Conservation (phyloP, 805 yeast species). For the Ogataea polymorpha region DNA sequence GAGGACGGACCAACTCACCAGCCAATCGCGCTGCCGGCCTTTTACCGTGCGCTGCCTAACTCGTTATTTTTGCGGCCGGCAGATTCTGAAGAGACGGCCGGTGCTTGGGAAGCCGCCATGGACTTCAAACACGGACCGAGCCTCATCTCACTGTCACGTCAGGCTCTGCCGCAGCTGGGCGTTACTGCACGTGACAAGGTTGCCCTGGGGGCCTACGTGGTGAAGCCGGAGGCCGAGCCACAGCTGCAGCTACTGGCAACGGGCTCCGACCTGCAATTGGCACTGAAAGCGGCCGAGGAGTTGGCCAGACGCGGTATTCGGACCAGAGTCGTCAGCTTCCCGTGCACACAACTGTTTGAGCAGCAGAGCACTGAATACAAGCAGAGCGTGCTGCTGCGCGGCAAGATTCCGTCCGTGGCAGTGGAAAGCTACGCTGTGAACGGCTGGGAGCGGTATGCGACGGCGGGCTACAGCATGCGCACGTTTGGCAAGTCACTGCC, state of each 20-base stretch:
- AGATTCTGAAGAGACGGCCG: slow-evolving; percentile 83
- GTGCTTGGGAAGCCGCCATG: slow-evolving; percentile 69
- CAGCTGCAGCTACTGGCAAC: slow-evolving; percentile 72
- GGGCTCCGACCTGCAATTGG: slow-evolving; percentile 88
- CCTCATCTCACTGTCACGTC: slow-evolving; percentile 76
- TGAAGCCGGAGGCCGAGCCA: slow-evolving; percentile 53
- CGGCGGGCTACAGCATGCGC: slow-evolving; percentile 92
- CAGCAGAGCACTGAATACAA: slow-evolving; percentile 77
- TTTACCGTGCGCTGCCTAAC: slow-evolving; percentile 77
- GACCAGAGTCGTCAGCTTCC: slow-evolving; percentile 85
- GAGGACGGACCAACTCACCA: slow-evolving; percentile 94
- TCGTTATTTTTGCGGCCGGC: slow-evolving; percentile 86
- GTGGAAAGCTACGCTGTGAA: slow-evolving; percentile 88
- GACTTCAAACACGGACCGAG: slow-evolving; percentile 62
- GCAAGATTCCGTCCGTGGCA: slow-evolving; percentile 86
- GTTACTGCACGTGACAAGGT: slow-evolving; percentile 82
- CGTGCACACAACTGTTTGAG: slow-evolving; percentile 89
- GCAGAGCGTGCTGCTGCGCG: slow-evolving; percentile 78
- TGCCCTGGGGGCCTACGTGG: slow-evolving; percentile 86
- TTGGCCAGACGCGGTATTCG: slow-evolving; percentile 62
- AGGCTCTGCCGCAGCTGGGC: slow-evolving; percentile 87
- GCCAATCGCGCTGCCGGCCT: slow-evolving; percentile 84
- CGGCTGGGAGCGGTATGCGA: slow-evolving; percentile 95
- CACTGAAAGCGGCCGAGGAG: slow-evolving; percentile 76
- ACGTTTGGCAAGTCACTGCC: slow-evolving; percentile 97